Evolutionary conservation across 352 stramenopile genomes (phyloP), one percentile per base, ranked within the genome.

Genomic region (Phytophthora cryptogea): DNA sequence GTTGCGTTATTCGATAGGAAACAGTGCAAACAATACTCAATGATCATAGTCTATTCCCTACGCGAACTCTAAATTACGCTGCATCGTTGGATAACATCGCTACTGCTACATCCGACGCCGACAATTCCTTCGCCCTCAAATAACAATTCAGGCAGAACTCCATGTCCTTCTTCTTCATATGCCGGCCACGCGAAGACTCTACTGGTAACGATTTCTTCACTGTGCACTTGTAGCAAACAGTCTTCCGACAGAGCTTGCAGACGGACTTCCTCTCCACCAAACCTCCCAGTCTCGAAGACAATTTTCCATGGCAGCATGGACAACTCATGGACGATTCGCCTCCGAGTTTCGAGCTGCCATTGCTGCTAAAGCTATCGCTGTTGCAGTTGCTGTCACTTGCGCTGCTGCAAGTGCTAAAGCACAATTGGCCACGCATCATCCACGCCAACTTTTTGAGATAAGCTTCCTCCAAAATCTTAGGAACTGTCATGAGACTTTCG

Each of bases 371-470:
- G 27, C 60, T 66, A 41, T 44, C 61, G 26, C 32, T 37, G 47
- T 28, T 53, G 20, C 41, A 37, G 32, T 66, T 53, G 20, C 41
- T 41, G 32, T 66, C 31, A n/a, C 58, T 68, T 0, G 28, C 39
- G 40, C 42, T 58, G 51, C 60, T 58, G 31, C 50, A 60, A 11
- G 48, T 8, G 16, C 42, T 65, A 17, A 28, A 47, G 28, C 41
- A 41, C 17, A 73, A 59, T 16, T 69, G 56, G 42, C 70, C 43
- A 28, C 68, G 50, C 59, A 85, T 69, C 14, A 85, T 47, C 72
- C 72, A 80, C 14, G 52, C 23, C 6, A 85, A 68, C 28, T 85
- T 85, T 47, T 82, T 82, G 39, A 78, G 55, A 36, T 80, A 76
- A 0, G 64, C 50, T 33, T 72, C 70, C 14, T 85, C 76, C 20